Percentiles rank a stretch among this genome's conserved stretches.
phyloP scores from a whole-genome alignment of 2,329 filamentous ascomycete genomes.

The Pseudogymnoascus sp. region DNA sequence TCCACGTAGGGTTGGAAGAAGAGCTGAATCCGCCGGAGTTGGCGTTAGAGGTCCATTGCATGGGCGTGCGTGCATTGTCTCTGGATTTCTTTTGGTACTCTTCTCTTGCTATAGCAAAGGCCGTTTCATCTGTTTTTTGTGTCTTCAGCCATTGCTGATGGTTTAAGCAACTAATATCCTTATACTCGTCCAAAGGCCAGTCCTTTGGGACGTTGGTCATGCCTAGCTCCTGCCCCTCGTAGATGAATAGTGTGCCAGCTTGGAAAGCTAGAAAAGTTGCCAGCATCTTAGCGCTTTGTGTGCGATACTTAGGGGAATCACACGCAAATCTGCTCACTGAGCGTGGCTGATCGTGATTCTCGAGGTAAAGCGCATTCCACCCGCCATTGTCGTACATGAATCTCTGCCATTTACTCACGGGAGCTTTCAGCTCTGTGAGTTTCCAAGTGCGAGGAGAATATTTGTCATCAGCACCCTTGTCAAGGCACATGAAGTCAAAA shows the following conservation, averaged over 20 bases:
- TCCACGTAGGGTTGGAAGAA: slow-evolving; percentile 54
- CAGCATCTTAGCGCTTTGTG: slow-evolving; percentile 40
- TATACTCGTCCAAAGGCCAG: slow-evolving; percentile 57
- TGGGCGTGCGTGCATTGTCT: slow-evolving; percentile 62
- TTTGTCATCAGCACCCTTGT: slow-evolving; percentile 30
- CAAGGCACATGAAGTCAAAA: slow-evolving; percentile 38
- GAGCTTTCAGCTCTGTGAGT: slow-evolving; percentile 32
- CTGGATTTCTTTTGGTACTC: slow-evolving; percentile 48
- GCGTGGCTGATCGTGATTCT: slow-evolving; percentile 46
- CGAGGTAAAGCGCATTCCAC: slow-evolving; percentile 46
- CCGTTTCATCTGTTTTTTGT: background rate
- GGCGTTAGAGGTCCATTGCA: slow-evolving; percentile 55
- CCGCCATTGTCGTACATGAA: slow-evolving; percentile 40
- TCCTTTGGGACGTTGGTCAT: slow-evolving; percentile 45
- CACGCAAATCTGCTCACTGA: slow-evolving; percentile 36
- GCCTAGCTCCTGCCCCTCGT: slow-evolving; percentile 49
- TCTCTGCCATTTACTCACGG: slow-evolving; percentile 39
- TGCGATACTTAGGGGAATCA: slow-evolving; percentile 32
- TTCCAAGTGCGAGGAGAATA: slow-evolving; percentile 33
- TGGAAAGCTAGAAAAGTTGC: slow-evolving; percentile 38
- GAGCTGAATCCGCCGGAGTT: slow-evolving; percentile 44
- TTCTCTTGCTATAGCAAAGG: slow-evolving; percentile 30
- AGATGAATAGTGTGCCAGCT: slow-evolving; percentile 45
- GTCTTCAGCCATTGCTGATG: slow-evolving; percentile 31
- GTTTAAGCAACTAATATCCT: slow-evolving; percentile 50